Evolutionary conservation across 805 yeast species (phyloP).

Genomic region (Wickerhamiella galacta): DNA sequence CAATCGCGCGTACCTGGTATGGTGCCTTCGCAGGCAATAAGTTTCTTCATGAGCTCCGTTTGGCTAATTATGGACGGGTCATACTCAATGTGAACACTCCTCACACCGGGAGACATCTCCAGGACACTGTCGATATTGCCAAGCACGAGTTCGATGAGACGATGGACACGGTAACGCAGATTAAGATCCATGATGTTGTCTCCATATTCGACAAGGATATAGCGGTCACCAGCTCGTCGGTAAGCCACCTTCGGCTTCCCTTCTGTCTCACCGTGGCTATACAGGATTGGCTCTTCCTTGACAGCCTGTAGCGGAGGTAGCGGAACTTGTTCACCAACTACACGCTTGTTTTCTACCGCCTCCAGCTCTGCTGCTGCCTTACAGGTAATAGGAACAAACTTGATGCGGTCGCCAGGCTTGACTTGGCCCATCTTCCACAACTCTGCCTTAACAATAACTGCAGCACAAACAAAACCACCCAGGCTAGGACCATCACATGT

Average conservation of each 20-base stretch:
- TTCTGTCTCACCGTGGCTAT: slow-evolving; percentile 30
- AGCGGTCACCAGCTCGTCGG: slow-evolving; percentile 96
- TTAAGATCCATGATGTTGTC: slow-evolving; percentile 74
- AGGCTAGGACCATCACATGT: slow-evolving; percentile 96
- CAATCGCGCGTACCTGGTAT: slow-evolving; percentile 62
- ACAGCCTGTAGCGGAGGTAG: slow-evolving; percentile 32
- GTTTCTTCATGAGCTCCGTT: slow-evolving; percentile 38
- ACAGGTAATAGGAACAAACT: slow-evolving; percentile 62
- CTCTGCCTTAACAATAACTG: slow-evolving; percentile 88
- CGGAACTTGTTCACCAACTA: slow-evolving; percentile 18
- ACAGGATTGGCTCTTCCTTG: slow-evolving; percentile 51
- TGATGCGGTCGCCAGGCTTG: slow-evolving; percentile 78
- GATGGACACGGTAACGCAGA: slow-evolving; percentile 68
- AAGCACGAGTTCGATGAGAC: slow-evolving; percentile 57
- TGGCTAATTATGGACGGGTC: slow-evolving; percentile 51
- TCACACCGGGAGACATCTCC: slow-evolving; percentile 95
- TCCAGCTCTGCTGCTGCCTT: slow-evolving; percentile 52
- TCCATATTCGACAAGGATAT: slow-evolving; percentile 83
- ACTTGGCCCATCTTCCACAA: slow-evolving; percentile 98
- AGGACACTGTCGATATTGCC: slow-evolving; percentile 58
- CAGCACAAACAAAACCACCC: slow-evolving; percentile 95
- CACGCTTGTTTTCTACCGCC: slow-evolving; percentile 35
- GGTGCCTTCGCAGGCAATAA: slow-evolving; percentile 61
- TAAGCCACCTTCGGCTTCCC: slow-evolving; percentile 58
- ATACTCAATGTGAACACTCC: slow-evolving; percentile 82